A percentile compares a stretch with the other conserved stretches of the same genome.
These are phyloP conservation scores for Aspergillus amoenus DNA, from an alignment of 2,329 filamentous ascomycete species.

Conservation along the genomic window DNA sequence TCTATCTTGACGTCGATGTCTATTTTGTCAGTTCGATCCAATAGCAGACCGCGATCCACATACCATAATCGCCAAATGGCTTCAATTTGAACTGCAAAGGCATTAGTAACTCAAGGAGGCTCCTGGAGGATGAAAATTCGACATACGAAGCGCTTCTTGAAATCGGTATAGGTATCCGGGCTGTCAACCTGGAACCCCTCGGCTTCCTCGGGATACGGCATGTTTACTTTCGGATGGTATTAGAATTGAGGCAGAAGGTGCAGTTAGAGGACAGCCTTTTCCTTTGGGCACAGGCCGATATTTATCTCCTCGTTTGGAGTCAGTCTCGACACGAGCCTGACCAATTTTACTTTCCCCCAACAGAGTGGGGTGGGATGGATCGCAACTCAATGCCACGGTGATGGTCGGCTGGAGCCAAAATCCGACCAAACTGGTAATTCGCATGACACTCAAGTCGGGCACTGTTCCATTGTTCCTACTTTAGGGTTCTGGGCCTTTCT, in stretches of 20 bases:
- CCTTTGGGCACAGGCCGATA: not conserved
- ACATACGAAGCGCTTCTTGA: constrained; percentile 56
- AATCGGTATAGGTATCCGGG: constrained; percentile 64
- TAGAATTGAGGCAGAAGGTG: not conserved
- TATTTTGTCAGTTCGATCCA: constrained; percentile 11
- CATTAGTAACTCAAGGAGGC: not conserved
- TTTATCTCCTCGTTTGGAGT: not conserved
- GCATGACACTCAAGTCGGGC: not conserved
- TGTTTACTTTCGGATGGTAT: constrained; percentile 22
- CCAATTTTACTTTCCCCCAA: not conserved
- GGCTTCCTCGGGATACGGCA: constrained; percentile 48
- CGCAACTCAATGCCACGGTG: not conserved
- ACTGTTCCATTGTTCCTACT: not conserved
- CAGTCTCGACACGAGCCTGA: not conserved
- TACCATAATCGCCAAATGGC: constrained; percentile 73
- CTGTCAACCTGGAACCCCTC: constrained; percentile 56
- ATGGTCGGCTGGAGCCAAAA: not conserved
- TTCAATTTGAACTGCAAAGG: constrained; percentile 69
- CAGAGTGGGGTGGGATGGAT: constrained; percentile 1
- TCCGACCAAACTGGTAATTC: not conserved
- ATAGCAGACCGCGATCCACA: constrained; percentile 1
- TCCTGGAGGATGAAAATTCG: not conserved
- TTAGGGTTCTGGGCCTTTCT: too few species aligned
- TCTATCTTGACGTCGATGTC: constrained; percentile 88
- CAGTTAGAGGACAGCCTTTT: not conserved